Evolutionary conservation across 495 filamentous ascomycete genomes (phyloP).

Genomic region (Aspergillus panamensis): DNA sequence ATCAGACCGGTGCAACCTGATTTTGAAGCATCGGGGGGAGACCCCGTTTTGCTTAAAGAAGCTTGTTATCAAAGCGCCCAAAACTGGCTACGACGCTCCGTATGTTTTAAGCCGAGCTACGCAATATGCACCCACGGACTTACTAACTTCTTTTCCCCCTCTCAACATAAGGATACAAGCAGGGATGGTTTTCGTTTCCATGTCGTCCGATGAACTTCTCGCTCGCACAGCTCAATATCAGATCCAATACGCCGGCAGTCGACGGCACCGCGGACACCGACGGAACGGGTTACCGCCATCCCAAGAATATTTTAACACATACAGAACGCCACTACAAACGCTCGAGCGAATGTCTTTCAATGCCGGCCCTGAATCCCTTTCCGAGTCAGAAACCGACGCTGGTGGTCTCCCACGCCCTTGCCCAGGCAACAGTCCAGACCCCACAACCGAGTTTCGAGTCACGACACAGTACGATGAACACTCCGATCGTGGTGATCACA

Average conservation of each 20-base stretch:
- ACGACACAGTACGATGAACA: slow-evolving; percentile 49
- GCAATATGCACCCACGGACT: background rate
- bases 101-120: slow-evolving; percentile 43
- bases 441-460: slow-evolving; percentile 43
- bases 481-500: slow-evolving; percentile 25
- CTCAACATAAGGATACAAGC: slow-evolving; percentile 59
- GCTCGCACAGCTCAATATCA: slow-evolving; percentile 71
- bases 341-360: slow-evolving; percentile 26
- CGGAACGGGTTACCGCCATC: slow-evolving; percentile 35
- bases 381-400: slow-evolving; percentile 24
- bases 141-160: slow-evolving; percentile 7
- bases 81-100: slow-evolving; percentile 78
- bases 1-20: slow-evolving; percentile 74
- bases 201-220: slow-evolving; percentile 73
- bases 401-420: slow-evolving; percentile 7
- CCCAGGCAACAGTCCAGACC: slow-evolving; percentile 19
- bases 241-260: slow-evolving; percentile 56
- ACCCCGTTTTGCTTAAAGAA: slow-evolving; percentile 77
- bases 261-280: slow-evolving; percentile 27
- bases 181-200: slow-evolving; percentile 89
- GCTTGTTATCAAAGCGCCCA: slow-evolving; percentile 83
- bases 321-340: slow-evolving; percentile 35
- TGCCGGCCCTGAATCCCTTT: slow-evolving; percentile 24
- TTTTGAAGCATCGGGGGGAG: slow-evolving; percentile 73
- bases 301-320: slow-evolving; percentile 40